Evolutionary conservation across 306 rosid genomes (phyloP), one percentile per base, ranked within the genome.

Genomic region (Malus sylvestris): DNA sequence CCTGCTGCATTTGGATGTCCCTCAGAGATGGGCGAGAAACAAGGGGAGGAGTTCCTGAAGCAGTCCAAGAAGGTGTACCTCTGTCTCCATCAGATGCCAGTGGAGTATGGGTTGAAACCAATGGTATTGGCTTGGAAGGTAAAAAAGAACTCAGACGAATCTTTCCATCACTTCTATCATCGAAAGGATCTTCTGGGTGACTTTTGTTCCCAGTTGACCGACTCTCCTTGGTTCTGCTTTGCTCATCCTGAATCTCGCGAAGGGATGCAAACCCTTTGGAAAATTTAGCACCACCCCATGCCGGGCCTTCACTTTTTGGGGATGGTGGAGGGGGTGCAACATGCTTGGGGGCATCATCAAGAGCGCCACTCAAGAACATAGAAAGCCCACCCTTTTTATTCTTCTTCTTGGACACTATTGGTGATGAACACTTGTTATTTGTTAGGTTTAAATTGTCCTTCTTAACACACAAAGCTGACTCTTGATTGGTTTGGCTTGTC

Each of bases 1-100:
- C 98, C 96, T 94, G 97, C 85, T 88, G 97, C 89, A 89, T 84
- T 82, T 90, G 98, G 80, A 95, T 95, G 87, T 92, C 91, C 82
- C 98, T 92, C 60, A 92, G 87, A 29, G 98, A 95, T 4, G 86
- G 97, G 46, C 87, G 81, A 64, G 95, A 86, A 72, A 32, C 81
- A 65, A 82, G 93, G 53, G 96, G 98, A 62, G 97, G 96, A 66
- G 97, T 92, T 80, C 87, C 96, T 9, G 98, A 88, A 67, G 97
- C 94, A 82, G 86, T 88, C 97, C 97, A 92, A 46, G 92, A 88
- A 71, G 96, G 97, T 49, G 98, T 90, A 57, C 83, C 75, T 83
- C 69, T 88, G 38, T 95, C 97, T 77, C 84, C 97, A 74, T 90
- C 97, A 46, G 92, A 81, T 46, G 68, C 86, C 75, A 79, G 86